These are phyloP conservation scores for Grosmannia huntii DNA, from an alignment of 2,329 filamentous ascomycete species.

Conservation along the genomic window DNA sequence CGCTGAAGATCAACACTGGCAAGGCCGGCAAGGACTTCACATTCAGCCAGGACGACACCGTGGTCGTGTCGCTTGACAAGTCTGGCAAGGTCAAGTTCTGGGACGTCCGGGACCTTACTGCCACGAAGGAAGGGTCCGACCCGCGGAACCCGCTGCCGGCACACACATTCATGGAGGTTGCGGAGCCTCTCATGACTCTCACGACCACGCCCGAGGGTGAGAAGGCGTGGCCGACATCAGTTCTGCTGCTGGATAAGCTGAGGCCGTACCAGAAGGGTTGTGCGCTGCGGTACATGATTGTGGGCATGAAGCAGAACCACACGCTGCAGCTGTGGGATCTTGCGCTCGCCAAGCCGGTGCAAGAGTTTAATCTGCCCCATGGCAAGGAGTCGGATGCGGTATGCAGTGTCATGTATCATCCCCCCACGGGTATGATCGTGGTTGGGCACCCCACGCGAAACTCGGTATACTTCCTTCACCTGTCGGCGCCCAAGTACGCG, in stretches of 20 bases:
- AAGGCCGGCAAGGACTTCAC: conserved; percentile 98
- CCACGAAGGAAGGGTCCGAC: conserved; percentile 37
- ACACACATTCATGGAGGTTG: conserved; percentile 58
- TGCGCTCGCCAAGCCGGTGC: conserved; percentile 84
- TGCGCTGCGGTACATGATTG: conserved; percentile 86
- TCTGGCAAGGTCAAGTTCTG: conserved; percentile 94
- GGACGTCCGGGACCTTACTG: conserved; percentile 75
- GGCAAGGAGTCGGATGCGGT: conserved; percentile 95
- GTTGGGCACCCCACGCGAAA: conserved; percentile 95
- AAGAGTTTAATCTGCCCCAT: conserved; percentile 93
- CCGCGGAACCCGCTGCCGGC: conserved; percentile 38
- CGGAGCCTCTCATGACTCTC: conserved; percentile 74
- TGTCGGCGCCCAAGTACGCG: conserved; percentile 88
- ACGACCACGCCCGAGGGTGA: conserved; percentile 77
- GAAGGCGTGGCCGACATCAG: conserved; percentile 94
- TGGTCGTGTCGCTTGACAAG: conserved; percentile 93
- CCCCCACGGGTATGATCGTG: conserved; percentile 81
- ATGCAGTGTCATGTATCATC: conserved; percentile 91
- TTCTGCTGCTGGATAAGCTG: conserved; percentile 91
- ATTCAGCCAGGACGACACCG: conserved; percentile 91
- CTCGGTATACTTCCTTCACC: conserved; percentile 91
- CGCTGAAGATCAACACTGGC: conserved; percentile 86
- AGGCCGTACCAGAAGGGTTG: conserved; percentile 83
- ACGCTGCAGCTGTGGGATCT: conserved; percentile 98
- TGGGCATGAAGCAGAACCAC: conserved; percentile 98